Conservation (phyloP, 805 yeast species). For the Pichia ethanolica region DNA sequence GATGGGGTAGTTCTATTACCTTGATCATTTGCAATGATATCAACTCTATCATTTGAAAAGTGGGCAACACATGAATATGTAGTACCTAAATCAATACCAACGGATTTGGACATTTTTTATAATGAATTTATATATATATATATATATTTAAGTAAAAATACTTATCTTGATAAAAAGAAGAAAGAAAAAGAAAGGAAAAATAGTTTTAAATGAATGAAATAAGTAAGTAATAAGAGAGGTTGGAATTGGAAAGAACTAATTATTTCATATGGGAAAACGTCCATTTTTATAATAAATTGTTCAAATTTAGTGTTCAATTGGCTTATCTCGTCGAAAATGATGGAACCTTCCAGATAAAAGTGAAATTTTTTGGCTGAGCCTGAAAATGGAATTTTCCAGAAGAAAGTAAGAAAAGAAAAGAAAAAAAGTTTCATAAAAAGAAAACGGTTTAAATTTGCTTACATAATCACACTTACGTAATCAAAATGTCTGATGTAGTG, state of each 20-base stretch:
- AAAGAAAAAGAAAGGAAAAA: not conserved
- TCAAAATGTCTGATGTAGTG: too few species aligned
- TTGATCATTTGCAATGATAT: constrained; percentile 95
- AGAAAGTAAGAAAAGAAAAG: too few species aligned
- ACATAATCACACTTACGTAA: too few species aligned
- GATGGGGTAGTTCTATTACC: constrained; percentile 98
- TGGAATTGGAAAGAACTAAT: not conserved
- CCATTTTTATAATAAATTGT: not conserved
- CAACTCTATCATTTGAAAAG: constrained; percentile 85
- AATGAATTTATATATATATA: not conserved
- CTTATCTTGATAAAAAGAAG: not conserved
- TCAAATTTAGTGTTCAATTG: too few species aligned
- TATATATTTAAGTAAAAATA: not conserved
- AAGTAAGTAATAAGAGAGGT: too few species aligned
- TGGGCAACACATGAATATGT: constrained; percentile 96
- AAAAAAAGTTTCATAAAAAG: too few species aligned
- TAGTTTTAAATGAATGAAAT: not conserved
- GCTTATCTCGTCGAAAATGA: not conserved
- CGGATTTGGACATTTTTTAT: constrained; percentile 39
- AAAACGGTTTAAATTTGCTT: too few species aligned
- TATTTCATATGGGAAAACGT: not conserved
- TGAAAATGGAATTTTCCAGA: not conserved
- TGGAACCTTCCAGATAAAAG: not conserved
- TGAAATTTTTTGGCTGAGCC: not conserved
- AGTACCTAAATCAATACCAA: constrained; percentile 80